phyloP scores from a whole-genome alignment of 371 early-diverging fungal species.

The Sporodiniella umbellata region DNA sequence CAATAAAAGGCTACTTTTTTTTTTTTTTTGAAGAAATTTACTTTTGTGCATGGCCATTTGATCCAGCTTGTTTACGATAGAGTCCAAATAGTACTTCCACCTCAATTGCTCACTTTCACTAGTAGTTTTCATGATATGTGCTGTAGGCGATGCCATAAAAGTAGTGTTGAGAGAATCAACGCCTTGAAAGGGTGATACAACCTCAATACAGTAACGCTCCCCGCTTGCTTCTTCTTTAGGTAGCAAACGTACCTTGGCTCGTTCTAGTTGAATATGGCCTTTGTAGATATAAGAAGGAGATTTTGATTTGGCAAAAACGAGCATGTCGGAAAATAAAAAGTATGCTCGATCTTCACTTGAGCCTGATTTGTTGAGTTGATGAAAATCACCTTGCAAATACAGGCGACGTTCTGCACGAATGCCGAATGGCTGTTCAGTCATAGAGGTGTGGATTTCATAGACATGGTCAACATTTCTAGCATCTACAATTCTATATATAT shows the following conservation, averaged over 20 bases:
- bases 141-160: conserved; percentile 31
- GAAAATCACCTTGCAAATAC: conserved; percentile 4
- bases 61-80: neutral
- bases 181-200: conserved; percentile 33
- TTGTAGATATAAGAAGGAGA: conserved; percentile 35
- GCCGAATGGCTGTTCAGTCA: conserved; percentile 35
- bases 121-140: conserved; percentile 21
- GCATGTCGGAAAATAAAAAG: conserved; percentile 40
- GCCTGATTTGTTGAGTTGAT: conserved; percentile 6
- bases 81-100: conserved; percentile 27
- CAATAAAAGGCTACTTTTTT: neutral
- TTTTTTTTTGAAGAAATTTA: neutral
- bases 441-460: conserved; percentile 24
- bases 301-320: conserved; percentile 33
- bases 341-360: conserved; percentile 31
- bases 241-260: conserved; percentile 29
- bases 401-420: conserved; percentile 34
- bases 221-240: conserved; percentile 21
- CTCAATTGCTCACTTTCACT: conserved; percentile 24
- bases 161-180: conserved; percentile 40
- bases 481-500: conserved; percentile 32
- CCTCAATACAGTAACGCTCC: conserved; percentile 30
- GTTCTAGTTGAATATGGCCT: conserved; percentile 30
- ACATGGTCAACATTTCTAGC: conserved; percentile 39
- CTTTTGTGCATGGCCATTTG: neutral